Evolutionary conservation across 805 yeast species (phyloP), one percentile per base, ranked within the genome.

Genomic region (Yamadazyma takamatsuzukensis): DNA sequence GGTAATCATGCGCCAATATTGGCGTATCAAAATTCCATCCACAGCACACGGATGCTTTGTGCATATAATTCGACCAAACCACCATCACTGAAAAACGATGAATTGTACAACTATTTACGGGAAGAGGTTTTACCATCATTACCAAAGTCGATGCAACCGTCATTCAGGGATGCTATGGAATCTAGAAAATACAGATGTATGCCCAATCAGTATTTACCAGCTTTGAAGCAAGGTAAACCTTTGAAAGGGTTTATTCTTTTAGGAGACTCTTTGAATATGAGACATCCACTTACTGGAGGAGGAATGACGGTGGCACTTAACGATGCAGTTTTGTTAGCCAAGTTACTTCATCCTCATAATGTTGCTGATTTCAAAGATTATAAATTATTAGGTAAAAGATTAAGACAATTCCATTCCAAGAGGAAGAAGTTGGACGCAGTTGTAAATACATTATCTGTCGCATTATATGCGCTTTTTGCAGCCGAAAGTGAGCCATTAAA

Each of bases 261-360:
- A 21, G 98, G 98, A 30, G 98, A 93, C 56, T 85, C 98, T 2
- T 70, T 89, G 47, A 93, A 93, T 58, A 93, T 93, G 97, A 75
- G 98, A 56, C 98, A 93, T 56, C 98, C 98, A 17, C 73, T 93
- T 40, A 93, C 97, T 1, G 98, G 98, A 33, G 98, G 98, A 43
- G 98, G 98, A 40, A 93, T 93, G 98, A 88, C 97, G 16, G 98
- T 93, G 26, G 97, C 96, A 2, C 66, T 93, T 39, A 84, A 80
- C 53, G 98, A 93, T 58, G 84, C 86, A 4, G 82, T 73, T 0
- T 54, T 83, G 21, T 68, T 88, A 28, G 77, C 84, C 13, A 71
- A 74, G 45, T 59, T 84, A 24, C 66, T 93, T 32, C 67, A 76
- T 6, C 75, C 82, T 34, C 49, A 70, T 32, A 49, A 64, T 2